Base-by-base conservation (phyloP, 768 basidiomycete species). In the Hypsizygus marmoreus region DNA sequence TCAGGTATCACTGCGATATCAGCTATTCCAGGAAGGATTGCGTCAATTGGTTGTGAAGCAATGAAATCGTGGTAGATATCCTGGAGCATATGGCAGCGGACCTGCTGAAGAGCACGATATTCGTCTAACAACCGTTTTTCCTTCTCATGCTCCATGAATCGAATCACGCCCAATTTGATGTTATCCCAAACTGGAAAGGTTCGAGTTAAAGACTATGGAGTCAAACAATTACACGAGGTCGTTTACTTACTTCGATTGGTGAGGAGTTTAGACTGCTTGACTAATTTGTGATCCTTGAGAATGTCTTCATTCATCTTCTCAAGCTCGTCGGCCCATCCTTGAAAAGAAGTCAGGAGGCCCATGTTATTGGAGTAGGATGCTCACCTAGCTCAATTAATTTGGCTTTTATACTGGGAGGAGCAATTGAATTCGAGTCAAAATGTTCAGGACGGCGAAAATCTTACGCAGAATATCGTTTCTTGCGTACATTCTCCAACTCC, bases 151-250 rank as follows among this genome's bases (percentile, higher is more conserved):
- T 37, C 28, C 23, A 48, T n/a, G 4, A 11, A n/a, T 20, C 23
- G 10, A 8, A 48, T 38, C 10, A 48, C 6, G n/a, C 20, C 33
- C 13, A 28, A 19, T 16, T 48, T 48, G 24, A 42, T 42, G 12
- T 43, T 48, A 24, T 20, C 6, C 47, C 47, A 48, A 23, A 41
- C 47, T 48, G 9, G n/a, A 9, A 20, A n/a, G n/a, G 24, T 6
- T n/a, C 9, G 23, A 32, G 17, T 4, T 20, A n/a, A n/a, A n/a
- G n/a, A n/a, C 31, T 31, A 25, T 17, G 4, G 11, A 34, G 22
- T 4, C 20, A 4, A 3, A 26, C 3, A 8, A 9, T 14, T 19
- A 16, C n/a, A n/a, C n/a, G n/a, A n/a, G n/a, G n/a, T n/a, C n/a
- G 3, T 5, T 23, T 3, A 7, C 35, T 36, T 36, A 36, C 35